Percentiles rank a stretch among this genome's conserved stretches.
Conservation (phyloP, 2,329 filamentous ascomycete genomes). For the Davidsoniella virescens region DNA sequence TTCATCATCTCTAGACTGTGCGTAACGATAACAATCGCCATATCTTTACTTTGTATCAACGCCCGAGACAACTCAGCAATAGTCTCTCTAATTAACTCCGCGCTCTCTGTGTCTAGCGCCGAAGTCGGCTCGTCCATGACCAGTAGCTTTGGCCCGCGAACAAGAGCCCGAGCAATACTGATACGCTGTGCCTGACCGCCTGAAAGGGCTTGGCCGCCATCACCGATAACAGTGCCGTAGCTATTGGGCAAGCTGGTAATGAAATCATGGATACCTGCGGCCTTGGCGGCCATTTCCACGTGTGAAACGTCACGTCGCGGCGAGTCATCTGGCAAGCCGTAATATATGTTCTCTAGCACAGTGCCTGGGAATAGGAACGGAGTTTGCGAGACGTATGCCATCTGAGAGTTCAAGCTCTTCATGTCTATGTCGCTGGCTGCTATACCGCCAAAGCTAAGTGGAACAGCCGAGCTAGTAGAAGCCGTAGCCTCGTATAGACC, state of each 20-base stretch:
- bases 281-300: constrained; percentile 32
- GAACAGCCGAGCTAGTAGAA: background rate
- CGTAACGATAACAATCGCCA: constrained; percentile 49
- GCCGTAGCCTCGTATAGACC: constrained; percentile 44
- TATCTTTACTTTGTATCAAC: constrained; percentile 23
- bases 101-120: constrained; percentile 55
- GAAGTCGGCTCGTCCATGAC: constrained; percentile 80
- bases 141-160: constrained; percentile 53
- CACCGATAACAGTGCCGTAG: constrained; percentile 59
- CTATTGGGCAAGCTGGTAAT: constrained; percentile 48
- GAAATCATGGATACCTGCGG: constrained; percentile 54
- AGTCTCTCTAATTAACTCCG: constrained; percentile 46
- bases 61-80: constrained; percentile 42
- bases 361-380: constrained; percentile 65
- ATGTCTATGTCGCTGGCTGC: constrained; percentile 35
- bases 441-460: constrained; percentile 1
- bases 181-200: constrained; percentile 74
- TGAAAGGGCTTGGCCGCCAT: constrained; percentile 56
- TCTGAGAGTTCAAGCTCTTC: constrained; percentile 38
- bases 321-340: constrained; percentile 48
- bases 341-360: constrained; percentile 66
- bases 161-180: constrained; percentile 63
- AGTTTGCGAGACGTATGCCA: constrained; percentile 53
- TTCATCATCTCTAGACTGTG: constrained; percentile 78
- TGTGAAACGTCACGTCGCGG: constrained; percentile 28